phyloP scores from a whole-genome alignment of 352 stramenopile species.

The Phytophthora citrophthora region DNA sequence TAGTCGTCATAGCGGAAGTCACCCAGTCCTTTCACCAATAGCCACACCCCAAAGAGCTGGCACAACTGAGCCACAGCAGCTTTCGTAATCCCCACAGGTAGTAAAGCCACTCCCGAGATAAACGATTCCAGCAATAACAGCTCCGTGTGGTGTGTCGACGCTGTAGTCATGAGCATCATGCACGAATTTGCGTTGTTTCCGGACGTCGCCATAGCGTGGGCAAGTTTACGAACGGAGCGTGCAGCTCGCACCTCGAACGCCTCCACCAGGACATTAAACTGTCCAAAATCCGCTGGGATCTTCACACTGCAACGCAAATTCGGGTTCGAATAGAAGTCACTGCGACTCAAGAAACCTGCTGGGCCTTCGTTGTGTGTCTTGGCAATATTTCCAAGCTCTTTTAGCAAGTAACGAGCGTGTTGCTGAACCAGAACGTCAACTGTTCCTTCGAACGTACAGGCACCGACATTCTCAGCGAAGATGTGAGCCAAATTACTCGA shows the following conservation, averaged over 20 bases:
- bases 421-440: conserved; percentile 60
- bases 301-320: conserved; percentile 40
- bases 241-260: conserved; percentile 45
- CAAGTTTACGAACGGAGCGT: conserved; percentile 36
- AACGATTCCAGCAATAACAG: conserved; percentile 47
- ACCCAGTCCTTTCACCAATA: conserved; percentile 45
- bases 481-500: conserved; percentile 20
- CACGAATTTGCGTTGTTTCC: conserved; percentile 45
- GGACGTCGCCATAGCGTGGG: conserved; percentile 40
- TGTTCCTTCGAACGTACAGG: conserved; percentile 53
- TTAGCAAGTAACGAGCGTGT: conserved; percentile 49
- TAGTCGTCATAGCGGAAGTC: conserved; percentile 63
- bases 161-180: conserved; percentile 56
- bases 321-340: conserved; percentile 38
- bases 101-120: conserved; percentile 26
- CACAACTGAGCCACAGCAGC: conserved; percentile 40
- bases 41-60: conserved; percentile 43
- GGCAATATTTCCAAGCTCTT: conserved; percentile 17
- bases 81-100: conserved; percentile 35
- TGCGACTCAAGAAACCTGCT: conserved; percentile 33
- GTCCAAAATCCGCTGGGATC: conserved; percentile 32
- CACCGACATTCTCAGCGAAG: conserved; percentile 42
- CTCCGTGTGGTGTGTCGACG: conserved; percentile 49
- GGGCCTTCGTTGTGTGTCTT: conserved; percentile 1
- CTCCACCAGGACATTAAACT: conserved; percentile 39